Evolutionary conservation across 306 rosid species (phyloP).

Genomic region (Castanea sativa): DNA sequence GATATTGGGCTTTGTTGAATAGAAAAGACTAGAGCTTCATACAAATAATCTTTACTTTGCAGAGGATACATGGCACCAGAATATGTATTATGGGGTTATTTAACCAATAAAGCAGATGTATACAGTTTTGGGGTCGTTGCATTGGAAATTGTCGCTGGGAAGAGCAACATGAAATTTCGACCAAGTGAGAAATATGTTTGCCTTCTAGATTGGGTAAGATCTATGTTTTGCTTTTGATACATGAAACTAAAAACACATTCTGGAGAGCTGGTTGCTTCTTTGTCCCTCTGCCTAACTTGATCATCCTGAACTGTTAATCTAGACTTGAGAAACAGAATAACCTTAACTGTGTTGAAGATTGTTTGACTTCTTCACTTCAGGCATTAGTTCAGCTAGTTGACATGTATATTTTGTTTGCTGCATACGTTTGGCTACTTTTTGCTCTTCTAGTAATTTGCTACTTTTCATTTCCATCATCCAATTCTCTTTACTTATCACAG

Average conservation of each 20-base stretch:
- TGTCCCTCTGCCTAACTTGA: too few species aligned
- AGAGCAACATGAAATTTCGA: constrained; percentile 33
- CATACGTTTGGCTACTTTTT: too few species aligned
- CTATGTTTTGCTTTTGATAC: neutral
- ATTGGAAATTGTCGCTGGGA: constrained; percentile 53
- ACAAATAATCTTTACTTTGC: constrained; percentile 14
- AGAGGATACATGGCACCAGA: constrained; percentile 79
- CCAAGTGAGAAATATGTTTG: constrained; percentile 48
- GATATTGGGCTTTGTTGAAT: too few species aligned
- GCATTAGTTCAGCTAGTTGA: too few species aligned
- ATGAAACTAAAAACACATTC: too few species aligned
- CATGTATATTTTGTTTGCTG: too few species aligned
- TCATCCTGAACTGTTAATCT: too few species aligned
- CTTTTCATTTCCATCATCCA: neutral
- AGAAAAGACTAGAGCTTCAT: too few species aligned
- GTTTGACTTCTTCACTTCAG: too few species aligned
- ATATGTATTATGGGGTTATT: constrained; percentile 64
- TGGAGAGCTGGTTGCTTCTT: too few species aligned
- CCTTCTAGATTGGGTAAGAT: constrained; percentile 60
- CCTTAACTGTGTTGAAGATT: too few species aligned
- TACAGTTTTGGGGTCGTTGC: constrained; percentile 61
- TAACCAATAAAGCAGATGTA: constrained; percentile 57
- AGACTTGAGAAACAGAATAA: too few species aligned
- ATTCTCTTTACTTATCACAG: neutral
- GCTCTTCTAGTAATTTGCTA: neutral